These are phyloP conservation scores for Leptodermis oblonga DNA, from an alignment of 257 asterid genomes.

Conservation along the genomic window DNA sequence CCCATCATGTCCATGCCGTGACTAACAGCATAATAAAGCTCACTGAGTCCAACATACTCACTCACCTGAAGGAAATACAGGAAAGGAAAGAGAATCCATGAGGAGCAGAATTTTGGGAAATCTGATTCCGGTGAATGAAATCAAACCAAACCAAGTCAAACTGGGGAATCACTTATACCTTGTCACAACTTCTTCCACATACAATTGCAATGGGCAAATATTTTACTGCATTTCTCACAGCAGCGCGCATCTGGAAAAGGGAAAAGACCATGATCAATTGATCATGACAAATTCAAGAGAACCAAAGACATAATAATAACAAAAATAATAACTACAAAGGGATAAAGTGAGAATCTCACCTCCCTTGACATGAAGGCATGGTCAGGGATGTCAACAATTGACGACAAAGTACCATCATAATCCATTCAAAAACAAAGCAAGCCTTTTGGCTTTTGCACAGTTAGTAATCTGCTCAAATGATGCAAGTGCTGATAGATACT, in stretches of 20 bases:
- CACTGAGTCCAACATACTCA: conserved; percentile 77
- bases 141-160: neutral
- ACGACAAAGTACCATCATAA: conserved; percentile 93
- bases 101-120: conserved; percentile 10
- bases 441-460: conserved; percentile 65
- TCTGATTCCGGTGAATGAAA: neutral
- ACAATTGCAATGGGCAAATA: conserved; percentile 87
- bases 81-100: conserved; percentile 11
- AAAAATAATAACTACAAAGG: neutral
- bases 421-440: conserved; percentile 88
- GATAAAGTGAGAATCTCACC: conserved; percentile 41
- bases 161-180: conserved; percentile 36
- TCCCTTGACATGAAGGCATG: conserved; percentile 78
- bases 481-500: conserved; percentile 85
- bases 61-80: conserved; percentile 52
- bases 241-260: conserved; percentile 73
- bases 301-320: too few species aligned
- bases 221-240: conserved; percentile 70
- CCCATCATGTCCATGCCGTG: conserved; percentile 99
- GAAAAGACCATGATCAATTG: conserved; percentile 3
- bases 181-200: conserved; percentile 95
- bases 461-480: conserved; percentile 73
- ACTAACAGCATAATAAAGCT: conserved; percentile 93
- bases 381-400: conserved; percentile 93
- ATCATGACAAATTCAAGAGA: conserved; percentile 10